Conservation (phyloP, 179 eudicot species). For the Silene coronaria region DNA sequence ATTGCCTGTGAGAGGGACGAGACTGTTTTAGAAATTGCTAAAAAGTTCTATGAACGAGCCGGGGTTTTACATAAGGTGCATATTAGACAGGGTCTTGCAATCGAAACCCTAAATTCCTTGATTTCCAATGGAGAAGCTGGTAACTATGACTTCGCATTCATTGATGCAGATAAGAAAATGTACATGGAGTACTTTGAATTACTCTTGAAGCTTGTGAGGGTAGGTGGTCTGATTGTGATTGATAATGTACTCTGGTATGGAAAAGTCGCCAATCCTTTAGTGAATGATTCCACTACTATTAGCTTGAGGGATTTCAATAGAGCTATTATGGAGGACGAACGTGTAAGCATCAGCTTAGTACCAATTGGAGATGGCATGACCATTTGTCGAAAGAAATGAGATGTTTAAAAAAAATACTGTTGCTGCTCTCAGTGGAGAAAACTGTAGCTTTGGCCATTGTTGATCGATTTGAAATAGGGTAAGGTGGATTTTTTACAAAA, state of each 20-base stretch:
- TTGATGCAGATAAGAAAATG: conserved; percentile 93
- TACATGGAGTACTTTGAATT: conserved; percentile 75
- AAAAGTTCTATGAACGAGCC: conserved; percentile 68
- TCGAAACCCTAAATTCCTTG: conserved; percentile 54
- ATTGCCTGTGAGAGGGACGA: conserved; percentile 89
- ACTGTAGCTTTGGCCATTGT: background rate
- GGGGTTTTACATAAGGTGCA: conserved; percentile 85
- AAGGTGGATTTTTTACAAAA: too few species aligned
- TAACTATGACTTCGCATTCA: conserved; percentile 92
- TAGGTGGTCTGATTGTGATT: conserved; percentile 78
- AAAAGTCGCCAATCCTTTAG: conserved; percentile 78
- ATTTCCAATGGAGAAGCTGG: conserved; percentile 74
- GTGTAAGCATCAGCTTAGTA: conserved; percentile 79
- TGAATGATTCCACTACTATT: conserved; percentile 59
- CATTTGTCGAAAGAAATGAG: conserved; percentile 70
- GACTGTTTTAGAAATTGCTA: conserved; percentile 64
- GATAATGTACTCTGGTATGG: conserved; percentile 99
- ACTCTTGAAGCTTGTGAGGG: conserved; percentile 76
- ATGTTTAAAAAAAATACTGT: background rate
- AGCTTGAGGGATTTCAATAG: conserved; percentile 67
- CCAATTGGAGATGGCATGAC: conserved; percentile 99
- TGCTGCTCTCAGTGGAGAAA: too few species aligned
- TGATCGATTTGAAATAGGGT: too few species aligned
- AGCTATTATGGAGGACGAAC: conserved; percentile 57
- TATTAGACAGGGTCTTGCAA: conserved; percentile 67